These are phyloP conservation scores for Eucalyptus cloeziana DNA, from an alignment of 345 rosid genomes.

Conservation along the genomic window DNA sequence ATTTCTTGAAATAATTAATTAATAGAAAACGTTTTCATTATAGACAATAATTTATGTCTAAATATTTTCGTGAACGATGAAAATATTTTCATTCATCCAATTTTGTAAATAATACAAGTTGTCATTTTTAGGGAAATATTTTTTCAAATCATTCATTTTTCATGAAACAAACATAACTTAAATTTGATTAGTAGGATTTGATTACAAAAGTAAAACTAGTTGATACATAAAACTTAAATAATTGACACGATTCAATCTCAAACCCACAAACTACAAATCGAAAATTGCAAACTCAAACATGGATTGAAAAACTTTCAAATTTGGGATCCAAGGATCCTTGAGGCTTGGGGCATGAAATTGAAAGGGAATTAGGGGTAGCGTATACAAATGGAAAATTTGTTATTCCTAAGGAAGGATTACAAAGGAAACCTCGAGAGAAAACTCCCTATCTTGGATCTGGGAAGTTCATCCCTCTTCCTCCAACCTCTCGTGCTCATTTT, in stretches of 20 bases:
- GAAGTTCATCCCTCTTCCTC: not conserved
- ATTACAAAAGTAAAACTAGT: not conserved
- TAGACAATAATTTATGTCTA: no score
- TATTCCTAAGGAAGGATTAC: not conserved
- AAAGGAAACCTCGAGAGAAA: rapidly evolving
- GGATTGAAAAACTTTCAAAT: not conserved
- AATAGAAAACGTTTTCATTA: no score
- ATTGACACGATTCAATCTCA: rapidly evolving
- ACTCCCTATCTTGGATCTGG: not conserved
- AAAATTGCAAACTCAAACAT: not conserved
- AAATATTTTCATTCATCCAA: not conserved
- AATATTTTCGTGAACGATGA: no score
- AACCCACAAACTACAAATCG: rapidly evolving
- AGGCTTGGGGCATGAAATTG: not conserved
- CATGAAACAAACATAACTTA: rapidly evolving
- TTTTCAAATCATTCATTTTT: rapidly evolving
- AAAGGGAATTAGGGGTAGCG: not conserved
- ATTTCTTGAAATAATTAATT: no score
- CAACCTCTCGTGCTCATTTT: not conserved
- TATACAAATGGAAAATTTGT: not conserved
- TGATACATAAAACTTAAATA: not conserved
- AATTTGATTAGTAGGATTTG: not conserved
- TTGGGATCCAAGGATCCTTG: not conserved
- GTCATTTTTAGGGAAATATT: rapidly evolving
- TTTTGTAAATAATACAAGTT: rapidly evolving